Base-by-base conservation (phyloP, 371 early-diverging fungal genomes). In the Circinella umbellata region DNA sequence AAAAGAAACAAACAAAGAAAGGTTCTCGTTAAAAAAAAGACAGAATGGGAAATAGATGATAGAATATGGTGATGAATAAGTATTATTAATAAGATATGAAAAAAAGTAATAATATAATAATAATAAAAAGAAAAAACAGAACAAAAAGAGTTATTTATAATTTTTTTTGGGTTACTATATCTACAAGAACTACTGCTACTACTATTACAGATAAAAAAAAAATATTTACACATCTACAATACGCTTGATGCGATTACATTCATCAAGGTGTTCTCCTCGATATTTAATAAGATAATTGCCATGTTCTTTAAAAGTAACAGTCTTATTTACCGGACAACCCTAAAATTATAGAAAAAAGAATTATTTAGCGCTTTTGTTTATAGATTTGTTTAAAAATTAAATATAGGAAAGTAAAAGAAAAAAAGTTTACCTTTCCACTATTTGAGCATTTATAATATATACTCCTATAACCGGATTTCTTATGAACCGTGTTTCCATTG, bases 401-500 rank as follows among this genome's bases (percentile, higher is more conserved):
- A 11, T 42, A 3, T 9, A 42, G 42, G 42, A 42, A 42, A 42
- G 42, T 9, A 42, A 11, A 42, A 42, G 3, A 42, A 9, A 42
- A 42, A 42, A 11, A 9, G 42, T 1, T 73, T 70, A 75, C 80
- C 73, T 80, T 82, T 39, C 71, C 75, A 51, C 83, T 80, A 63
- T 83, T 83, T 18, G 81, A 75, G 36, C 88, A 88, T 54, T 88
- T 88, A 75, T 85, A 88, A 67, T 88, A 88, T 20, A 86, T 80
- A 64, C 86, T 86, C 68, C 83, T 83, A 51, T 77, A 73, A 20
- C 88, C 88, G 18, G 86, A 83, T 73, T 86, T 88, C 71, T 83
- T 85, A 57, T 86, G 86, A 2, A 80, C 73, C 5, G 88, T 88
- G 65, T 88, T 88, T 36, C 88, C 88, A 63, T 88, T 88, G 76